Evolutionary conservation across 768 basidiomycete species (phyloP).

Genomic region (Psilocybe azurescens): DNA sequence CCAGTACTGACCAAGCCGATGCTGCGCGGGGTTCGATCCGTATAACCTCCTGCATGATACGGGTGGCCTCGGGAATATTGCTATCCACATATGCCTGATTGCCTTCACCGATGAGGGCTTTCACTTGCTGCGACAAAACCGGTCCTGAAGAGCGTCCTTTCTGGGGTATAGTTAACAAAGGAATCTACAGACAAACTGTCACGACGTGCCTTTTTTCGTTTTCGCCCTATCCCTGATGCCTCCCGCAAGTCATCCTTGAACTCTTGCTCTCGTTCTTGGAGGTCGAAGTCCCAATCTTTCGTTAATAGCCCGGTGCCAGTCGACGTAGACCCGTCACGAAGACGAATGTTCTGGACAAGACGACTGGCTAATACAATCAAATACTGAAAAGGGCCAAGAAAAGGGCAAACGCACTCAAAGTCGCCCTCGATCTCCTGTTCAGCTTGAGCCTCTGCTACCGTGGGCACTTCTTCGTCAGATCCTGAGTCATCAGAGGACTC

Average conservation of each 20-base stretch:
- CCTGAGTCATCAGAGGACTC: conserved; percentile 21
- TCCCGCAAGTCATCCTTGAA: conserved; percentile 77
- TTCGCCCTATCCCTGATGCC: conserved; percentile 74
- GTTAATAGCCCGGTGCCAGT: conserved; percentile 50
- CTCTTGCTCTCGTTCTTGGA: conserved; percentile 69
- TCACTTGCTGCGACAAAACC: conserved; percentile 70
- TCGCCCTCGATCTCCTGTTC: conserved; percentile 63
- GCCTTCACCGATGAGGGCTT: conserved; percentile 80
- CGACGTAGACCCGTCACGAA: conserved; percentile 48
- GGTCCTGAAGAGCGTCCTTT: conserved; percentile 55
- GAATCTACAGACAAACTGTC: neutral
- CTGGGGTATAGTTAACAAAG: conserved; percentile 10
- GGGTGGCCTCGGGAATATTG: conserved; percentile 69
- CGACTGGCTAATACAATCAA: conserved; percentile 47
- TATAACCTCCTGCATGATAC: conserved; percentile 90
- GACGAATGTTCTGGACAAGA: conserved; percentile 68
- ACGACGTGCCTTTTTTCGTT: conserved; percentile 49
- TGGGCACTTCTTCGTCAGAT: conserved; percentile 25
- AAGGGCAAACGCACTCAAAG: conserved; percentile 49
- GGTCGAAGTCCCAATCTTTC: conserved; percentile 76
- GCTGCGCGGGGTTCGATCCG: conserved; percentile 88
- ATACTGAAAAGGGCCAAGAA: neutral
- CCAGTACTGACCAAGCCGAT: conserved; percentile 87
- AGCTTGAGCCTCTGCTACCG: conserved; percentile 28
- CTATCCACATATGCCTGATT: conserved; percentile 86